Percentiles rank a stretch among this genome's conserved stretches.
Conservation (phyloP, 495 filamentous ascomycete genomes). For the Penicillium daleae region DNA sequence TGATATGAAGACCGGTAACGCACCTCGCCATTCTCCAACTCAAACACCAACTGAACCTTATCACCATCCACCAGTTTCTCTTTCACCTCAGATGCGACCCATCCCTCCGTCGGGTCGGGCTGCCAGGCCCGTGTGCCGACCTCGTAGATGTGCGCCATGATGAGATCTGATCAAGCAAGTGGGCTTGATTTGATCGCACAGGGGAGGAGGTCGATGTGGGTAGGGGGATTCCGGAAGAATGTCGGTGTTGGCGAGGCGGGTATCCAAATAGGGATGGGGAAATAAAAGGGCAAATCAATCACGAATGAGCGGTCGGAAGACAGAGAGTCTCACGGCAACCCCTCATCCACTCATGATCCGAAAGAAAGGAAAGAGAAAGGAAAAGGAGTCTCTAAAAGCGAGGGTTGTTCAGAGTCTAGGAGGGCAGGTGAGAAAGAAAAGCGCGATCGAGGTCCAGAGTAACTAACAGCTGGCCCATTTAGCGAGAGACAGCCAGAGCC, state of each 20-base stretch:
- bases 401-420: background rate
- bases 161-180: background rate
- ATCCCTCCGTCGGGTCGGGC: slow-evolving; percentile 92
- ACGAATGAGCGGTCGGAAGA: slow-evolving; percentile 33
- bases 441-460: slow-evolving; percentile 20
- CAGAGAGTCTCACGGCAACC: slow-evolving; percentile 32
- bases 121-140: slow-evolving; percentile 98
- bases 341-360: slow-evolving; percentile 37
- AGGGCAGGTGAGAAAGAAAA: slow-evolving; percentile 23
- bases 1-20: slow-evolving; percentile 17
- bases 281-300: slow-evolving; percentile 21
- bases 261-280: slow-evolving; percentile 15
- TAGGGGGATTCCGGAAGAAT: slow-evolving; percentile 4
- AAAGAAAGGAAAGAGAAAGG: slow-evolving; percentile 23
- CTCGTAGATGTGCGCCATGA: slow-evolving; percentile 93
- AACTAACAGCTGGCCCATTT: slow-evolving; percentile 42
- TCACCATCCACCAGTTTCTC: slow-evolving; percentile 83
- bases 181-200: slow-evolving; percentile 4
- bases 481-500: slow-evolving; percentile 42
- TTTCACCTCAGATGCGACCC: slow-evolving; percentile 93
- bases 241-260: slow-evolving; percentile 1
- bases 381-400: slow-evolving; percentile 6
- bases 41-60: slow-evolving; percentile 83
- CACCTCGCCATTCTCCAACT: slow-evolving; percentile 93
- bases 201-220: slow-evolving; percentile 11